Evolutionary conservation across 1,139 yeast genomes (phyloP).

Genomic region (Nakaseomyces bracarensis): DNA sequence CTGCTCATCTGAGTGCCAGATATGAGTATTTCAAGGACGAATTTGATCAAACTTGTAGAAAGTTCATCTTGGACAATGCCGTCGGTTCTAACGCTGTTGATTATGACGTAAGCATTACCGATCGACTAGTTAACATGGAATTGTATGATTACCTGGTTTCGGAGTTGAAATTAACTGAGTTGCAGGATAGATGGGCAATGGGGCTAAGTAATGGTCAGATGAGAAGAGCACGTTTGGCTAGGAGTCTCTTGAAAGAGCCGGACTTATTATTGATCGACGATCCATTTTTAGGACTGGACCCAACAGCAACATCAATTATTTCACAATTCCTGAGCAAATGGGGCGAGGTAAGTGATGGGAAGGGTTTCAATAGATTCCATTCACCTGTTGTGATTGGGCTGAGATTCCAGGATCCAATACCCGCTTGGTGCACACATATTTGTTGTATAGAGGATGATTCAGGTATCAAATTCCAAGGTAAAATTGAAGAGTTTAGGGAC

Average conservation of each 20-base stretch:
- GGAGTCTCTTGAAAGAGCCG: conserved; percentile 59
- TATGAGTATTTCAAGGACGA: conserved; percentile 81
- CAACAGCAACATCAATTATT: conserved; percentile 54
- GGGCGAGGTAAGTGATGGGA: conserved; percentile 13
- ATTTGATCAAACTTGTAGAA: conserved; percentile 65
- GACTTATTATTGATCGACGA: conserved; percentile 70
- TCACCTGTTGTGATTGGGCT: conserved; percentile 55
- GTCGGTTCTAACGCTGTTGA: conserved; percentile 26
- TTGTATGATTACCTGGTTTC: conserved; percentile 40
- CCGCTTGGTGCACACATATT: conserved; percentile 69
- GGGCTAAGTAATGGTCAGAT: conserved; percentile 90
- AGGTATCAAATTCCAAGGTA: conserved; percentile 49
- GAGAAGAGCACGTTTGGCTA: conserved; percentile 80
- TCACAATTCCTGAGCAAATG: conserved; percentile 39
- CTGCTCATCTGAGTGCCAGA: conserved; percentile 78
- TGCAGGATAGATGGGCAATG: conserved; percentile 69
- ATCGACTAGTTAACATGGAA: conserved; percentile 28
- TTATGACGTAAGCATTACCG: conserved; percentile 24
- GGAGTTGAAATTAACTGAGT: conserved; percentile 47
- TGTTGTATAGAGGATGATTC: conserved; percentile 46
- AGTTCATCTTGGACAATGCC: conserved; percentile 42
- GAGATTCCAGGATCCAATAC: conserved; percentile 65
- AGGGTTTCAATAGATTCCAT: conserved; percentile 12
- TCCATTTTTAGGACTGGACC: conserved; percentile 87
- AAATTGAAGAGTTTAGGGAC: conserved; percentile 31